phyloP scores from a whole-genome alignment of 257 asterid genomes.

The Gentiana straminea region DNA sequence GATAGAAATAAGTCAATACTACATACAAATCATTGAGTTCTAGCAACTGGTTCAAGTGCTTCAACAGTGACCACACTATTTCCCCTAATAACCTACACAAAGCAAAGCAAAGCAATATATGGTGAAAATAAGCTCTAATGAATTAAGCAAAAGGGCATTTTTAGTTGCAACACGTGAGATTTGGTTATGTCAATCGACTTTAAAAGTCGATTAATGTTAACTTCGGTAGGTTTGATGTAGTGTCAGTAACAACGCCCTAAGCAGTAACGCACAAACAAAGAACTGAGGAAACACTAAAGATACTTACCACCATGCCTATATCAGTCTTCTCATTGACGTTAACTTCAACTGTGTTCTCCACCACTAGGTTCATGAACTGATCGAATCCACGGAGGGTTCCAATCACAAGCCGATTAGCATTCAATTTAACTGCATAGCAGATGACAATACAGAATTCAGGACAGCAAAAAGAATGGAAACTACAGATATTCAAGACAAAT shows the following conservation, averaged over 20 bases:
- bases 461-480: background rate
- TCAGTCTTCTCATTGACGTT: slow-evolving; percentile 81
- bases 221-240: too few relatives aligned
- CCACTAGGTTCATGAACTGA: slow-evolving; percentile 81
- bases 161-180: too few relatives aligned
- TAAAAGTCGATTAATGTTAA: too few relatives aligned
- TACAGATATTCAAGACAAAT: too few relatives aligned
- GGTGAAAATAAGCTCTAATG: too few relatives aligned
- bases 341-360: slow-evolving; percentile 82
- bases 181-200: too few relatives aligned
- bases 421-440: slow-evolving; percentile 48
- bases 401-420: slow-evolving; percentile 78
- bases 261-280: background rate
- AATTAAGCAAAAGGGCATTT: too few relatives aligned
- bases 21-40: slow-evolving; percentile 31
- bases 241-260: background rate
- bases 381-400: slow-evolving; percentile 93
- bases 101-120: background rate
- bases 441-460: background rate
- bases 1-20: too few relatives aligned
- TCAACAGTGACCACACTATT: slow-evolving; percentile 91
- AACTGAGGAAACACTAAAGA: background rate
- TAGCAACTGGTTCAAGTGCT: slow-evolving; percentile 74
- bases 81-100: slow-evolving; percentile 69
- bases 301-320: slow-evolving; percentile 94